Conservation (phyloP, 2,329 filamentous ascomycete genomes). For the Trichoderma citrinoviride region DNA sequence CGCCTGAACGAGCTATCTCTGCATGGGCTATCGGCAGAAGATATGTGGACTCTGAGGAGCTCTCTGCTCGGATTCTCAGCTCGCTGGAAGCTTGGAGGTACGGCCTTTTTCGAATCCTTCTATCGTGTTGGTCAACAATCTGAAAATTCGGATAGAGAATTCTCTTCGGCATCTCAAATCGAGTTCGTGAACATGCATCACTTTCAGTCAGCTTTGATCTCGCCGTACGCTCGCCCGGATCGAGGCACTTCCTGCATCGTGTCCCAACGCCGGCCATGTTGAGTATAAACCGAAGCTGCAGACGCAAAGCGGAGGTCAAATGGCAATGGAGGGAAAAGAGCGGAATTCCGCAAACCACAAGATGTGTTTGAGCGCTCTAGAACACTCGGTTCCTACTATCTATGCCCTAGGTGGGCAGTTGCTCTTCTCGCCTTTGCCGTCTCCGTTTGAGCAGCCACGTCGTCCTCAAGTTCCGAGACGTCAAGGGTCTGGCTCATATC, state of each 20-base stretch:
- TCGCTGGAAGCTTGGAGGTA: conserved; percentile 4
- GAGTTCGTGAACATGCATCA: background rate
- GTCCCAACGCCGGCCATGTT: no score
- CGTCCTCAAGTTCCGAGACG: background rate
- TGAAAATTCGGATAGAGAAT: background rate
- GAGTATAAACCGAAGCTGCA: no score
- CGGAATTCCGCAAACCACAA: background rate
- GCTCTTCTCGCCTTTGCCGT: background rate
- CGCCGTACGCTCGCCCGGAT: no score
- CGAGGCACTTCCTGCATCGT: no score
- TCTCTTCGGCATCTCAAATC: background rate
- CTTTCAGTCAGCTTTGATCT: background rate
- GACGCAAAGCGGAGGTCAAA: no score
- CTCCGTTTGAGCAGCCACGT: background rate
- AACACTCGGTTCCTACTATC: no score
- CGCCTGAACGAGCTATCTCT: background rate
- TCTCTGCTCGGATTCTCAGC: background rate
- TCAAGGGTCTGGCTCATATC: no score
- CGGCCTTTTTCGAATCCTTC: background rate
- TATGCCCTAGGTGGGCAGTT: background rate
- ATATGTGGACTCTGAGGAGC: background rate
- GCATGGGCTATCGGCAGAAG: background rate
- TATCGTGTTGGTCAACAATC: background rate
- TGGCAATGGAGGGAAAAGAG: background rate
- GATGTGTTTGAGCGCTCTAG: background rate